phyloP scores from a whole-genome alignment of 805 yeast genomes.

The Zygosaccharomyces rouxii region DNA sequence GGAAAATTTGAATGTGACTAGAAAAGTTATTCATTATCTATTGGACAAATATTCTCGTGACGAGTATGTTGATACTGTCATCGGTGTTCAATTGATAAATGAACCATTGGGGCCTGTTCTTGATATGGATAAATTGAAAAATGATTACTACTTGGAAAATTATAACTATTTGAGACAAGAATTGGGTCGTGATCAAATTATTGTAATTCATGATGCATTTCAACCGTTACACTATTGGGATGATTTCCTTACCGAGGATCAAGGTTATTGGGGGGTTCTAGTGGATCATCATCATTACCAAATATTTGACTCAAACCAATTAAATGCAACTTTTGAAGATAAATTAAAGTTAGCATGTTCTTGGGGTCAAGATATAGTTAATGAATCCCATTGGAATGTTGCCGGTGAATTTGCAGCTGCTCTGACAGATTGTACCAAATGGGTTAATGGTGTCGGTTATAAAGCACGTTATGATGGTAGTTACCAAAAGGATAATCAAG shows the following conservation, averaged over 20 bases:
- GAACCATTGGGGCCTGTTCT: conserved; percentile 81
- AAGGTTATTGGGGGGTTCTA: conserved; percentile 58
- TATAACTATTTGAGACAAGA: conserved; percentile 58
- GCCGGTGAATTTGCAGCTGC: conserved; percentile 93
- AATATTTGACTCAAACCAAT: conserved; percentile 65
- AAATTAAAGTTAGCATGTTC: conserved; percentile 54
- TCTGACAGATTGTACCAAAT: conserved; percentile 80
- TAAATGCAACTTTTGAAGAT: conserved; percentile 53
- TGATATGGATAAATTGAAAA: conserved; percentile 52
- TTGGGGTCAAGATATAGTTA: conserved; percentile 42
- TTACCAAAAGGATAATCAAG: conserved; percentile 35
- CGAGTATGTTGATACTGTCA: conserved; percentile 63
- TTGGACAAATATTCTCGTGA: conserved; percentile 59
- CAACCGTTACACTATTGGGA: conserved; percentile 59
- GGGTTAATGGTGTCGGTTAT: conserved; percentile 83
- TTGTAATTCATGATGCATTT: conserved; percentile 82
- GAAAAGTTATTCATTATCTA: conserved; percentile 50
- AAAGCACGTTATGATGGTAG: conserved; percentile 80
- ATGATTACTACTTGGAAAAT: conserved; percentile 54
- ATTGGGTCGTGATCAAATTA: conserved; percentile 47
- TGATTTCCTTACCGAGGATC: conserved; percentile 42
- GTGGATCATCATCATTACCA: conserved; percentile 91
- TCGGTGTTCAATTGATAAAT: conserved; percentile 80
- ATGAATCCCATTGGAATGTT: conserved; percentile 67
- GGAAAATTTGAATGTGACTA: conserved; percentile 49